phyloP scores from a whole-genome alignment of 2,329 filamentous ascomycete species.

The Zopfia rhizophila region DNA sequence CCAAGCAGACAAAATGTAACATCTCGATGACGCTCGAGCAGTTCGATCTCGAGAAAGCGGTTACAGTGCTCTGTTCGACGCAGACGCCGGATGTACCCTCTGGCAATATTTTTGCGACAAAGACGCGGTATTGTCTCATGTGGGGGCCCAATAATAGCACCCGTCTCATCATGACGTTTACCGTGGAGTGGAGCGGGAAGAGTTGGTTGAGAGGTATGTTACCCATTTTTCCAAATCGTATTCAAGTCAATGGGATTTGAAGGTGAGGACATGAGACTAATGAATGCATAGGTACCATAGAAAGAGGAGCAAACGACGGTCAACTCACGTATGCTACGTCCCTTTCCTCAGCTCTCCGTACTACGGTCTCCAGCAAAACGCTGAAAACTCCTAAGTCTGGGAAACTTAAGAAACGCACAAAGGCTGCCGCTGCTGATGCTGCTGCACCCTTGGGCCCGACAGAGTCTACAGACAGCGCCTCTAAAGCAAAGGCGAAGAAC shows the following conservation, averaged over 20 bases:
- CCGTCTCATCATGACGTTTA: constrained; percentile 85
- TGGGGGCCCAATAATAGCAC: constrained; percentile 92
- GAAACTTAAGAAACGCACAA: constrained; percentile 65
- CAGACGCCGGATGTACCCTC: constrained; percentile 95
- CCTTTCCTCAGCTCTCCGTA: constrained; percentile 77
- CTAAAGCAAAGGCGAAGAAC: constrained; percentile 44
- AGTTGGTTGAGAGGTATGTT: constrained; percentile 92
- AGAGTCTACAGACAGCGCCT: constrained; percentile 26
- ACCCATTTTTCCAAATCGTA: constrained; percentile 46
- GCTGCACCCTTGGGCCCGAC: constrained; percentile 50
- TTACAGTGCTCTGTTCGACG: constrained; percentile 83
- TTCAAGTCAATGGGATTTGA: too few species aligned
- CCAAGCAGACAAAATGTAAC: constrained; percentile 93
- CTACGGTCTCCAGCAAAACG: constrained; percentile 74
- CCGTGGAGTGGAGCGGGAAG: constrained; percentile 96
- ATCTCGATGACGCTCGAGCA: constrained; percentile 85
- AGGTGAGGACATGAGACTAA: too few species aligned
- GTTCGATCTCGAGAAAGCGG: constrained; percentile 86
- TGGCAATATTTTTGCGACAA: constrained; percentile 89
- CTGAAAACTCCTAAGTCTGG: constrained; percentile 47
- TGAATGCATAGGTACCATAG: constrained; percentile 91
- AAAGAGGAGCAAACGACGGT: constrained; percentile 93
- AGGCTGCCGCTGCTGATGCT: constrained; percentile 62
- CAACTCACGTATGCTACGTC: constrained; percentile 86
- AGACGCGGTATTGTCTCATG: constrained; percentile 93